Evolutionary conservation across 768 basidiomycete genomes (phyloP).

Genomic region (Pleurotus djamor): DNA sequence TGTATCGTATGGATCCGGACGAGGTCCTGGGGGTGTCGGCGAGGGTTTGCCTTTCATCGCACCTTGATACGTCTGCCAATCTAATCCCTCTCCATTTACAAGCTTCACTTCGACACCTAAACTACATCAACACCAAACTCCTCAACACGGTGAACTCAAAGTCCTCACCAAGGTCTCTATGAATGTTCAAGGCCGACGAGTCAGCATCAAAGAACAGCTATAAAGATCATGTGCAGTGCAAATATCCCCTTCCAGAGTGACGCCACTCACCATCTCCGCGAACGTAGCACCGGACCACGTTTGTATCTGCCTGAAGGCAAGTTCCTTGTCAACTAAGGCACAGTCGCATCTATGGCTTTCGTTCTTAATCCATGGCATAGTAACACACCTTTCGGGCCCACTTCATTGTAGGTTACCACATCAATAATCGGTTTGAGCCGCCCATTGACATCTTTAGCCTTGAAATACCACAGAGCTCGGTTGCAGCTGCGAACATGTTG

Average conservation of each 20-base stretch:
- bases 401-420: background rate
- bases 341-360: background rate
- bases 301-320: background rate
- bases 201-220: background rate
- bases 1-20: background rate
- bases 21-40: too few species aligned
- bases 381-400: background rate
- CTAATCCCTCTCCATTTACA: background rate
- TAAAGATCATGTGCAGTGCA: background rate
- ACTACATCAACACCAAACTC: background rate
- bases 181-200: background rate
- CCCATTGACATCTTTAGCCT: background rate
- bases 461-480: background rate
- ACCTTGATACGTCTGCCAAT: background rate
- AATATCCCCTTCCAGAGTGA: background rate
- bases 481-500: background rate
- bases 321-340: too few species aligned
- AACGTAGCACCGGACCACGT: background rate
- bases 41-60: too few species aligned
- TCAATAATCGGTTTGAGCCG: background rate
- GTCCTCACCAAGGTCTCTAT: too few species aligned
- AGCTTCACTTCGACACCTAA: background rate
- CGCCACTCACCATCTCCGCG: background rate
- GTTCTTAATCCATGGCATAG: too few species aligned
- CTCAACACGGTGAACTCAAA: background rate